Base-by-base conservation (phyloP, 2,329 filamentous ascomycete species). In the Ceratocystis diversiconidia region DNA sequence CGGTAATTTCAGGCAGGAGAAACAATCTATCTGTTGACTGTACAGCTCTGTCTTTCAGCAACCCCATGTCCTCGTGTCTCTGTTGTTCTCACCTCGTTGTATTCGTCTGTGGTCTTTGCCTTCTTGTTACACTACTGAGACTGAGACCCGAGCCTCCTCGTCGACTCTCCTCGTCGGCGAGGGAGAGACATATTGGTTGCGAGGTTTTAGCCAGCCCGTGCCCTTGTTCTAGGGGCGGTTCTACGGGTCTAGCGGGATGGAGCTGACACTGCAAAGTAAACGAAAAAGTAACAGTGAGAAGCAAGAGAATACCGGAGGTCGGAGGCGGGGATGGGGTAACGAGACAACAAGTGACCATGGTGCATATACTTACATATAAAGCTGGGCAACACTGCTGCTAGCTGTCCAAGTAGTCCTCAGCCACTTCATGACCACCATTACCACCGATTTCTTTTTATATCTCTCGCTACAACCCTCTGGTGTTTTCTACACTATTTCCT, bases 41-140 rank as follows among this genome's bases (percentile, higher is more conserved):
- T 12, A 4, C 36, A 41, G 36, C 36, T 12, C 36, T 41, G 36
- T 41, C 36, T 41, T 41, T 41, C 36, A 41, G 36, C 36, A 41
- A 12, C 36, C 48, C 48, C 25, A 19, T 52, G 7, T 52, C 25
- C 2, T 25, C 25, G 7, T 52, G 19, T 52, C 46, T 50, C 22
- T 22, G 46, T 6, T 50, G 46, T 48, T 28, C 28, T 30, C 28
- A 32, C 32, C 25, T 30, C 19, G 28, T 59, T 59, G 52, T 17
- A 59, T 59, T 59, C 12, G 15, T 59, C 15, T 59, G 25, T 32
- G 28, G 28, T 17, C 52, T 15, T 8, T 30, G 28, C 52, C 52
- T 30, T 32, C 15, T 59, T 59, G 52, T 59, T 59, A 59, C 52
- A 59, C 52, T 32, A 25, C 52, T 59, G 52, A 59, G 52, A 59